phyloP scores from a whole-genome alignment of 495 filamentous ascomycete genomes.

The Parathielavia hyrcaniae region DNA sequence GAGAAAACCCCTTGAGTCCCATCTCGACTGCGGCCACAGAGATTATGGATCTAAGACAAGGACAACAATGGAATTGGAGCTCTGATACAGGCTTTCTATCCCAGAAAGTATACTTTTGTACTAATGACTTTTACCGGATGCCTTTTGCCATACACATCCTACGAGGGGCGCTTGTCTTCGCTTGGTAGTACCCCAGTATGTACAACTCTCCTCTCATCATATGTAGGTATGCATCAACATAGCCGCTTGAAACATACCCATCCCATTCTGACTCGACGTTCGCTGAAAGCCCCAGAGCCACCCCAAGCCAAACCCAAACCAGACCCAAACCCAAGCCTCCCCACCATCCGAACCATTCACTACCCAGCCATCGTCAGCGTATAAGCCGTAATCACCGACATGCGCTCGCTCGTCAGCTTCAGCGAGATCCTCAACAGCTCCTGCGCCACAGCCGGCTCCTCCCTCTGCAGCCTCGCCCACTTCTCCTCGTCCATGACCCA shows the following conservation, averaged over 20 bases:
- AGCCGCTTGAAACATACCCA: background rate
- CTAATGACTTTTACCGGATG: too few relatives aligned
- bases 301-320: background rate
- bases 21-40: too few relatives aligned
- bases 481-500: constrained; percentile 68
- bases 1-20: too few relatives aligned
- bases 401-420: constrained; percentile 82
- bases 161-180: background rate
- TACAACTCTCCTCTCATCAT: background rate
- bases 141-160: too few relatives aligned
- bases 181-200: background rate
- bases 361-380: constrained; percentile 38
- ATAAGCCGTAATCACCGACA: constrained; percentile 74
- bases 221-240: background rate
- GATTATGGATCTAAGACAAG: too few relatives aligned
- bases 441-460: constrained; percentile 66
- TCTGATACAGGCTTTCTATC: too few relatives aligned
- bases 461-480: constrained; percentile 64
- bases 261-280: background rate
- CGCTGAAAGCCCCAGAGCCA: constrained; percentile 5
- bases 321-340: background rate
- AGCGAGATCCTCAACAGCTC: constrained; percentile 79
- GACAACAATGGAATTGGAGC: too few relatives aligned
- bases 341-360: background rate
- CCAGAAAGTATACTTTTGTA: too few relatives aligned